Evolutionary conservation across 352 stramenopile species (phyloP).

Genomic region (Phytophthora palmivora): DNA sequence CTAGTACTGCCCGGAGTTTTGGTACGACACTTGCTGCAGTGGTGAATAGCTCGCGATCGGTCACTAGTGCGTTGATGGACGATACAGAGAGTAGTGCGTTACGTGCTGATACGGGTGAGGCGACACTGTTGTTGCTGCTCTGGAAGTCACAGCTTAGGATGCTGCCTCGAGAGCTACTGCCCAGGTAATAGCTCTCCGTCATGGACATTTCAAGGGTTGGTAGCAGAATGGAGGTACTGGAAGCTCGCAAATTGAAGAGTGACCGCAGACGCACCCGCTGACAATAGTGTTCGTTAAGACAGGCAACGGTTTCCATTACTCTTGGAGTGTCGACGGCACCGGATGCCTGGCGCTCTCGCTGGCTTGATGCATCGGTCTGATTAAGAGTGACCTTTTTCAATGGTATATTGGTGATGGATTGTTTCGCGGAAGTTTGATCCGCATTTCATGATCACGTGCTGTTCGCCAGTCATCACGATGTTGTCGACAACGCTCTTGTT

Average conservation of each 20-base stretch:
- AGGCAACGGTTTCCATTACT: conserved; percentile 2
- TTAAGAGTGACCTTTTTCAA: conserved; percentile 16
- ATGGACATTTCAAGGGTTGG: conserved; percentile 15
- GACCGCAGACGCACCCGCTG: conserved; percentile 17
- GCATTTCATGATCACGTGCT: not conserved
- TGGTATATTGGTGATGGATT: not conserved
- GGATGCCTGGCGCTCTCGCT: conserved; percentile 44
- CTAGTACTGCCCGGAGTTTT: conserved; percentile 45
- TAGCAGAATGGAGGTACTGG: conserved; percentile 4
- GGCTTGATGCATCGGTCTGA: conserved; percentile 32
- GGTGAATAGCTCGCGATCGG: conserved; percentile 46
- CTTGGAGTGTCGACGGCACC: conserved; percentile 14
- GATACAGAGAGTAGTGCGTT: conserved; percentile 35
- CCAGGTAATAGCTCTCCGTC: conserved; percentile 42
- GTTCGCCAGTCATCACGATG: conserved; percentile 18
- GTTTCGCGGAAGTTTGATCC: conserved; percentile 14
- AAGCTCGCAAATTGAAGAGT: conserved; percentile 33
- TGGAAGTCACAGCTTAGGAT: conserved; percentile 45
- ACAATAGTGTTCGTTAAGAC: conserved; percentile 11
- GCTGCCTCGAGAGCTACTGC: conserved; percentile 40
- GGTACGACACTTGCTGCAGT: conserved; percentile 40
- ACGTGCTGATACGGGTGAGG: conserved; percentile 35
- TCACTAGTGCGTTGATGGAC: conserved; percentile 43
- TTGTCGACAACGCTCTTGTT: no score
- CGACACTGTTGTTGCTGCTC: conserved; percentile 40